phyloP scores from a whole-genome alignment of 2,329 filamentous ascomycete genomes.

The Huntiella moniliformis region DNA sequence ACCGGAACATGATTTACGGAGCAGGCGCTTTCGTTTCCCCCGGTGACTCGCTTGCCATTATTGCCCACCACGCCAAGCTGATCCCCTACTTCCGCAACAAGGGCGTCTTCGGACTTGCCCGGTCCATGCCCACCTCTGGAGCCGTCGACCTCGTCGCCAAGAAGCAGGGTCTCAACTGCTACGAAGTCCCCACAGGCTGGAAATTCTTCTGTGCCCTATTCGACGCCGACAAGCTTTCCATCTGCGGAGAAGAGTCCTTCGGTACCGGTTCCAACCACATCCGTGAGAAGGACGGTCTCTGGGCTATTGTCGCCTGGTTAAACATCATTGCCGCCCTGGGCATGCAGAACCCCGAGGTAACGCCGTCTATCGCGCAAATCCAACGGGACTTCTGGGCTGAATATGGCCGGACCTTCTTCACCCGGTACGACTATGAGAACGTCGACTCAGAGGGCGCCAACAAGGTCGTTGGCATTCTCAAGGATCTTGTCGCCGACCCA shows the following conservation, averaged over 20 bases:
- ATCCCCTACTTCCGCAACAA: slow-evolving; percentile 98
- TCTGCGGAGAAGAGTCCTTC: slow-evolving; percentile 96
- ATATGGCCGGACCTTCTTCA: slow-evolving; percentile 97
- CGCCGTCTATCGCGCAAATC: slow-evolving; percentile 85
- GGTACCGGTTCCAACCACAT: slow-evolving; percentile 98
- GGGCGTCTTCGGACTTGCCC: slow-evolving; percentile 83
- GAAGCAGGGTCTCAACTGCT: slow-evolving; percentile 76
- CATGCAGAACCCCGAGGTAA: slow-evolving; percentile 57
- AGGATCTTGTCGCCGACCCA: slow-evolving; percentile 54
- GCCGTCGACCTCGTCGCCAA: slow-evolving; percentile 92
- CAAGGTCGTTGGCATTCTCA: slow-evolving; percentile 70
- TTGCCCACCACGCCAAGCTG: slow-evolving; percentile 85
- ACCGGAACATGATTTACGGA: slow-evolving; percentile 99
- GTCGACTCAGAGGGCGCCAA: slow-evolving; percentile 80
- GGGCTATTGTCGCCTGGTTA: slow-evolving; percentile 93
- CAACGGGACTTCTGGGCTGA: slow-evolving; percentile 93
- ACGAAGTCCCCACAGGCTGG: slow-evolving; percentile 97
- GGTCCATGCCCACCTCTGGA: slow-evolving; percentile 93
- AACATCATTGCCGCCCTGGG: slow-evolving; percentile 96
- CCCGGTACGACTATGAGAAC: slow-evolving; percentile 94
- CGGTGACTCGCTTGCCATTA: slow-evolving; percentile 93
- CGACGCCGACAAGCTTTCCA: slow-evolving; percentile 87
- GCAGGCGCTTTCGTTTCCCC: slow-evolving; percentile 92
- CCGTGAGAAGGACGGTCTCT: slow-evolving; percentile 95
- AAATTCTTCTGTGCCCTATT: slow-evolving; percentile 98